phyloP scores from a whole-genome alignment of 768 basidiomycete species.

The Fibroporia radiculosa region DNA sequence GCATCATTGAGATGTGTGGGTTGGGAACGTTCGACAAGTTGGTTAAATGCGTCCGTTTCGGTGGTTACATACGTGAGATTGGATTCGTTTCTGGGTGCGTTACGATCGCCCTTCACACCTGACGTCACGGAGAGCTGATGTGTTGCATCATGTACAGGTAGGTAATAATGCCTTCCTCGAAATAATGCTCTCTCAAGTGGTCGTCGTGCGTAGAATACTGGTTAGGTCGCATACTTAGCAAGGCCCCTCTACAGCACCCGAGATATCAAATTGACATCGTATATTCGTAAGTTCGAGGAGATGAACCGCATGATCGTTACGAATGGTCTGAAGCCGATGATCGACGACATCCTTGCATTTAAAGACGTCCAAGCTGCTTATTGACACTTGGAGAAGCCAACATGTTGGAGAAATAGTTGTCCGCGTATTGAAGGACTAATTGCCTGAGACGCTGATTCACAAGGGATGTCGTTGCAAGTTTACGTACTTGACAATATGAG shows the following conservation, averaged over 20 bases:
- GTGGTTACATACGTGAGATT: conserved; percentile 42
- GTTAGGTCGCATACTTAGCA: too few relatives aligned
- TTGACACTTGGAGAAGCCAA: conserved; percentile 40
- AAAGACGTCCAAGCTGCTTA: conserved; percentile 46
- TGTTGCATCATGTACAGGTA: too few relatives aligned
- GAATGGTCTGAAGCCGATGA: conserved; percentile 38
- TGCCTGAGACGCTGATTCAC: too few relatives aligned
- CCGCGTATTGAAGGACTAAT: conserved; percentile 27
- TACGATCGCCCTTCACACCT: too few relatives aligned
- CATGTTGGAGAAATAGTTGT: conserved; percentile 60
- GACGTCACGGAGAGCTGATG: too few relatives aligned
- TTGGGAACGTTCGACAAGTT: conserved; percentile 40
- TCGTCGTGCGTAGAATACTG: too few relatives aligned
- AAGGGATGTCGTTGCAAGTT: too few relatives aligned
- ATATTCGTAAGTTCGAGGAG: conserved; percentile 40
- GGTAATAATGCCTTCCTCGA: too few relatives aligned
- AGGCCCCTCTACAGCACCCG: too few relatives aligned
- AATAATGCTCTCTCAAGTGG: too few relatives aligned
- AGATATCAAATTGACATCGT: too few relatives aligned
- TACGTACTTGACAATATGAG: too few relatives aligned
- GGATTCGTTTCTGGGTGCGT: conserved; percentile 37
- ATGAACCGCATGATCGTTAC: conserved; percentile 43
- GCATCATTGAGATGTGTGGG: conserved; percentile 47
- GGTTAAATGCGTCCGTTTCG: conserved; percentile 30
- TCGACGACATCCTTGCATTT: conserved; percentile 54